A percentile compares a stretch with the other conserved stretches of the same genome.
phyloP scores from a whole-genome alignment of 75 land plant species.

The Cunninghamia lanceolata region DNA sequence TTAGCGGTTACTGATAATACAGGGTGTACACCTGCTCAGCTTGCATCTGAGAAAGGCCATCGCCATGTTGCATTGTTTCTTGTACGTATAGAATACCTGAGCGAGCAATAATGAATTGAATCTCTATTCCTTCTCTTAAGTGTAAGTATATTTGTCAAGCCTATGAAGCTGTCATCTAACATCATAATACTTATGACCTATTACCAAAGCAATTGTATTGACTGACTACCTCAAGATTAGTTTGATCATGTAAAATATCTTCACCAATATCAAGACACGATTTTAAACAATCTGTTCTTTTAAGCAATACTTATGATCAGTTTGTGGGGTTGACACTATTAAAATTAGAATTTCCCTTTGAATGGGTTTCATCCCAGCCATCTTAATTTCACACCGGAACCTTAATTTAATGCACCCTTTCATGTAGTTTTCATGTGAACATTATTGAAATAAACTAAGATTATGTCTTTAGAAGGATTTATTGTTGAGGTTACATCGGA shows the following conservation, averaged over 20 bases:
- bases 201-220: not conserved
- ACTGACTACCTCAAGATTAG: not conserved
- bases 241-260: not conserved
- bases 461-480: not conserved
- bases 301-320: not conserved
- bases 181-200: not conserved
- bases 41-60: slow-evolving; percentile 96
- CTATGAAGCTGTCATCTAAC: not conserved
- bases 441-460: not conserved
- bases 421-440: not conserved
- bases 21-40: slow-evolving; percentile 88
- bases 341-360: not conserved
- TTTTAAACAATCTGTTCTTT: not conserved
- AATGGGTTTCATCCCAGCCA: slow-evolving; percentile 3
- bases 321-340: not conserved
- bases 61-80: slow-evolving; percentile 99
- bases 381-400: not conserved
- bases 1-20: slow-evolving; percentile 77
- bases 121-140: not conserved
- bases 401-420: not conserved
- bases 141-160: not conserved
- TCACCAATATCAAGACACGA: not conserved
- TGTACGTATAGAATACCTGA: slow-evolving; percentile 59
- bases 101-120: not conserved
- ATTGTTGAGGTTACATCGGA: not conserved